Evolutionary conservation across 2,329 filamentous ascomycete species (phyloP).

Genomic region (Cordyceps pruinosa): DNA sequence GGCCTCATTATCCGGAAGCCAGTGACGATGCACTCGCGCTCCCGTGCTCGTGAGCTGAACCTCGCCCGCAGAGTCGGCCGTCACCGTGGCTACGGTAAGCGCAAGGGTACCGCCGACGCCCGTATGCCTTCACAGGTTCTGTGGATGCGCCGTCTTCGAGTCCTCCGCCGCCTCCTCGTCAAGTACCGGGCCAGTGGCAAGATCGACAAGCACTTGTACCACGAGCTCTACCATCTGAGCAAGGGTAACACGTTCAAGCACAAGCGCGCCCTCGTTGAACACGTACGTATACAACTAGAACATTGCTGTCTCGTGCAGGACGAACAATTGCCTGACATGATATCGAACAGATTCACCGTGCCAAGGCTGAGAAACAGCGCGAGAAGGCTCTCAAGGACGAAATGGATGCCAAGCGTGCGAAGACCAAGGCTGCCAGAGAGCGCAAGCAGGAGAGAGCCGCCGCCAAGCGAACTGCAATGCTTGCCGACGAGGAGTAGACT

Average conservation of each 20-base stretch:
- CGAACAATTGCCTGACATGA: slow-evolving; percentile 5
- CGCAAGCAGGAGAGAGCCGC: slow-evolving; percentile 87
- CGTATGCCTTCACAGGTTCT: slow-evolving; percentile 98
- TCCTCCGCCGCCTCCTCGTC: slow-evolving; percentile 97
- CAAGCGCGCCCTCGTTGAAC: slow-evolving; percentile 99
- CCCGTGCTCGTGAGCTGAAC: slow-evolving; percentile 90
- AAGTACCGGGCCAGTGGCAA: slow-evolving; percentile 99
- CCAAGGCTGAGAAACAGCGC: slow-evolving; percentile 98
- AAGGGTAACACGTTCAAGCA: slow-evolving; percentile 99
- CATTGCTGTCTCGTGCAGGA: slow-evolving; percentile 1
- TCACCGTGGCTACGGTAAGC: slow-evolving; percentile 99
- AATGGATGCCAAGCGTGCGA: slow-evolving; percentile 99
- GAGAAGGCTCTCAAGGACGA: slow-evolving; percentile 96
- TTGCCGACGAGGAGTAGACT: slow-evolving; percentile 57
- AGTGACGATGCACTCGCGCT: slow-evolving; percentile 98
- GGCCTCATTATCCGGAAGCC: slow-evolving; percentile 99
- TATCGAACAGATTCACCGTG: slow-evolving; percentile 82
- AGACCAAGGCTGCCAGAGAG: slow-evolving; percentile 99
- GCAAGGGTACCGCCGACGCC: slow-evolving; percentile 99
- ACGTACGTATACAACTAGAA: slow-evolving; percentile 64
- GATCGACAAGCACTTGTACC: slow-evolving; percentile 99
- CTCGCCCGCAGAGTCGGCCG: slow-evolving; percentile 90
- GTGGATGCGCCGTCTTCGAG: slow-evolving; percentile 99
- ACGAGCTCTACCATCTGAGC: slow-evolving; percentile 99
- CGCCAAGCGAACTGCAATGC: slow-evolving; percentile 83